Base-by-base conservation (phyloP, 148 eudicot genomes). In the Arbutus unedo region DNA sequence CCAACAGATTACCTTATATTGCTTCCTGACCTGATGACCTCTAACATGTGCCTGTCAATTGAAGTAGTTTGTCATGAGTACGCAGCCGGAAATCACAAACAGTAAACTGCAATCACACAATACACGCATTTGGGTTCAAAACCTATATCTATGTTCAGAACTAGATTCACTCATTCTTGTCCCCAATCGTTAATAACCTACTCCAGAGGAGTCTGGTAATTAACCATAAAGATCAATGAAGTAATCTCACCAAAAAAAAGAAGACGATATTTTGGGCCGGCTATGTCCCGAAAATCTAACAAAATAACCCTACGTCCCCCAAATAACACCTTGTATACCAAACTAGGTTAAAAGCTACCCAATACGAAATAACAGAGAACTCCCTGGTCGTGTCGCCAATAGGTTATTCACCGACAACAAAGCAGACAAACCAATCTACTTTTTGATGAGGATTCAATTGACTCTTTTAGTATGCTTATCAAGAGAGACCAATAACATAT, bases 1-100 rank as follows among this genome's bases (percentile, higher is more conserved):
- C 99, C 98, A 96, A 84, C 98, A 92, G 50, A 91, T 83, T 41
- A 93, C 95, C 89, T 86, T 89, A 79, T 93, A 96, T 66, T 92
- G 86, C 85, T 93, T 94, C 86, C 98, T 91, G 15, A 91, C 96
- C 85, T 89, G 98, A 82, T 96, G 91, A 60, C 99, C 99, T 88
- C 99, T 91, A 54, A 94, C 88, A 88, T 94, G 97, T 84, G 99
- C 98, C 99, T 96, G 92, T 85, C 85, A 86, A 83, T 18, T 77
- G 48, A 87, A 84, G 60, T 74, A 85, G 16, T 55, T 50, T 48
- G 77, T 74, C 71, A 74, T 45, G 53, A 74, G 77, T 48, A 47
- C 4, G 18, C 38, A 31, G 1, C 44, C 23, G 7, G 44, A 66
- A 25, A 31, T 66, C 4, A 10, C 2, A 25, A 66, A 64, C 25